Percentiles rank a stretch among this genome's conserved stretches.
Conservation (phyloP, 2,329 filamentous ascomycete species). For the Fusarium longipes region DNA sequence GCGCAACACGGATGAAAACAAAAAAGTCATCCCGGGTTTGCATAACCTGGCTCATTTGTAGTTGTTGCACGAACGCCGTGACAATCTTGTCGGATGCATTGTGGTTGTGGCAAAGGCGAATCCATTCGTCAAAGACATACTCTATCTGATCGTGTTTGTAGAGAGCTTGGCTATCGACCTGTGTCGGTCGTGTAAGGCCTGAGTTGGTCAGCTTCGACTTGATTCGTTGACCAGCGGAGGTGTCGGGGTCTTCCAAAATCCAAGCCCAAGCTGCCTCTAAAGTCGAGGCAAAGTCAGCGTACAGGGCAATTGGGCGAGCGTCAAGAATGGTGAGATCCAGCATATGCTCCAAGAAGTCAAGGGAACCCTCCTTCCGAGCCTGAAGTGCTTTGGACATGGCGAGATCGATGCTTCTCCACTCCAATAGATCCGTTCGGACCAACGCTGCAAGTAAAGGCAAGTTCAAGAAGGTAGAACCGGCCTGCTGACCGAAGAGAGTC, state of each 20-base stretch:
- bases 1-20: constrained; percentile 81
- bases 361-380: constrained; percentile 74
- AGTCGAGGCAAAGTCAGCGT: constrained; percentile 86
- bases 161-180: constrained; percentile 61
- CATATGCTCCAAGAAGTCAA: constrained; percentile 84
- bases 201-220: constrained; percentile 69
- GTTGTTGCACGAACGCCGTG: constrained; percentile 83
- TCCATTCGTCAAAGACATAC: constrained; percentile 97
- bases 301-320: constrained; percentile 80
- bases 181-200: constrained; percentile 53
- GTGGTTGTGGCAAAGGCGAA: constrained; percentile 81
- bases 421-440: constrained; percentile 69
- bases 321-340: constrained; percentile 83
- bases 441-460: constrained; percentile 68
- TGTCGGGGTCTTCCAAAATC: constrained; percentile 77
- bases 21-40: constrained; percentile 80
- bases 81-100: constrained; percentile 78
- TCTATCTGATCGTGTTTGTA: constrained; percentile 84
- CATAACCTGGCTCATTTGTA: constrained; percentile 80
- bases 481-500: constrained; percentile 67
- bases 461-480: constrained; percentile 66
- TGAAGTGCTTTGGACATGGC: constrained; percentile 79
- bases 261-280: constrained; percentile 84
- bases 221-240: constrained; percentile 74
- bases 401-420: constrained; percentile 74